Base-by-base conservation (phyloP, 495 filamentous ascomycete species). In the Pseudevernia furfuracea region DNA sequence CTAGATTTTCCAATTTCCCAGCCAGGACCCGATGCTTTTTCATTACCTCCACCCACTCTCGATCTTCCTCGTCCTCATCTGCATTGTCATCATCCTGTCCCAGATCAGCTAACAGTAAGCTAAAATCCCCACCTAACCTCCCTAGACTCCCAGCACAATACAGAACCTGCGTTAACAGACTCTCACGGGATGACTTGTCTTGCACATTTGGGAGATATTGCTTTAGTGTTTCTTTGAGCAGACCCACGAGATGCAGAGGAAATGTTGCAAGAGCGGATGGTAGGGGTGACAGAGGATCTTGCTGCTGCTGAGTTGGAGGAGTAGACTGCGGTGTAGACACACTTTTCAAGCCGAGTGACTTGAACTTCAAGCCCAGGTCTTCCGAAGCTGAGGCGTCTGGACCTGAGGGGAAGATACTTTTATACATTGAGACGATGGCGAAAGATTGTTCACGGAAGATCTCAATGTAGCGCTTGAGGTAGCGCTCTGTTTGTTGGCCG, bases 371-470 rank as follows among this genome's bases (percentile, higher is more conserved):
- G 23, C 71, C 73, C 49, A 74, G 69, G 55, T 78, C 66, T 34
- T 74, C 74, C 5, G 75, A 57, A 19, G 70, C 48, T 38, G 78
- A 70, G 28, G 71, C 21, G 12, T 79, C 77, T 38, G 44, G 37
- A 21, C 38, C 37, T 68, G 79, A 75, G 11, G 82, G 78, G 71
- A 97, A 97, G 55, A 97, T 94, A 69, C 84, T 90, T 66, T 85
- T 88, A 73, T 94, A 96, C 82, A 97, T 89, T 25, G 89, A 92
- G 28, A 97, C 83, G 64, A 97, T 95, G 15, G 88, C 89, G 71
- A 99, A 99, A 70, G 90, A 94, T 75, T 99, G 95, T 75, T 99
- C 95, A 60, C 95, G 88, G 76, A 97, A 97, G 37, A 97, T 96
- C 74, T 99, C 95, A 69, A 99, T 87, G 76, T 96, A 99, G 60